phyloP scores from a whole-genome alignment of 2,329 filamentous ascomycete genomes.

The Aspergillus ochraceus region DNA sequence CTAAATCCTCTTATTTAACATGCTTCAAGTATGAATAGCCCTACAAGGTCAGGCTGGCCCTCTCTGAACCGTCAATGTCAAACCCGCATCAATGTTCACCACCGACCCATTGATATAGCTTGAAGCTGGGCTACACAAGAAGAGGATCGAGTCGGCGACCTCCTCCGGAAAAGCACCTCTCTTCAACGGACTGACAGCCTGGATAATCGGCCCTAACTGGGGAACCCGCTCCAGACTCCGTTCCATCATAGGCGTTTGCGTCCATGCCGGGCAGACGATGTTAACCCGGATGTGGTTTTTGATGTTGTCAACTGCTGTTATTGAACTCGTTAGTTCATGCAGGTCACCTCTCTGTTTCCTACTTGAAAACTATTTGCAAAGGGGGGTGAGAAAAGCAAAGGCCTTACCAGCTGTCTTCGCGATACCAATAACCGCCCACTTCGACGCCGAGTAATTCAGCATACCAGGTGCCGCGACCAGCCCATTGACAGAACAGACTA shows the following conservation, averaged over 20 bases:
- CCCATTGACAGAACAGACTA: neutral
- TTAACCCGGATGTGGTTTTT: slow-evolving; percentile 28
- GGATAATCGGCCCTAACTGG: neutral
- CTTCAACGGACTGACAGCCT: neutral
- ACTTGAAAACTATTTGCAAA: too few relatives aligned
- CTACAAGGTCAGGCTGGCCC: neutral
- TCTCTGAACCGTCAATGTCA: neutral
- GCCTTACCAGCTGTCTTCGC: slow-evolving; percentile 48
- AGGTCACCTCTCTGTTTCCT: too few relatives aligned
- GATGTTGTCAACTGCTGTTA: slow-evolving; percentile 52
- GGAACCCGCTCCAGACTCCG: neutral
- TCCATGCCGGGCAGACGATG: slow-evolving; percentile 26
- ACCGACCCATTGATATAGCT: neutral
- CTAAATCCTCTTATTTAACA: too few relatives aligned
- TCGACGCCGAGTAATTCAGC: slow-evolving; percentile 58
- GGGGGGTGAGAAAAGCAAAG: neutral
- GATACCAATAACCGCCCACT: slow-evolving; percentile 58
- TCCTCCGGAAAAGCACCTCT: slow-evolving; percentile 1
- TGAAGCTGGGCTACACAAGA: neutral
- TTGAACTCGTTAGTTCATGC: too few relatives aligned
- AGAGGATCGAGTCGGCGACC: neutral
- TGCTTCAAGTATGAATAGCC: too few relatives aligned
- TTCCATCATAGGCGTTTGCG: slow-evolving; percentile 5
- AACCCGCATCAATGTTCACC: neutral
- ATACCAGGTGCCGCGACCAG: neutral